Evolutionary conservation across 306 rosid species (phyloP).

Genomic region (Medicago truncatula): MtrunA17r5.0-ANR NC_053044.1:22951001-22951500

Average conservation of each 20-base stretch:
- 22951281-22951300: neutral
- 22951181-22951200: neutral
- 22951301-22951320: constrained; percentile 22
- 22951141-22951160: neutral
- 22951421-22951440: neutral
- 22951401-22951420: constrained; percentile 5
- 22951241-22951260: neutral
- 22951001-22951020: too few relatives aligned
- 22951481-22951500: too few relatives aligned
- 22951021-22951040: too few relatives aligned
- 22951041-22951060: too few relatives aligned
- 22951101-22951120: neutral
- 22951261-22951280: constrained; percentile 10
- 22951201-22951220: constrained; percentile 11
- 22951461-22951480: too few relatives aligned
- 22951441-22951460: neutral
- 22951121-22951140: neutral
- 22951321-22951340: constrained; percentile 2
- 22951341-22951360: neutral
- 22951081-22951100: too few relatives aligned
- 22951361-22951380: constrained; percentile 5
- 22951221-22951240: neutral
- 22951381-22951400: constrained; percentile 16
- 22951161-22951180: neutral
- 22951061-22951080: too few relatives aligned